Base-by-base conservation (phyloP, 192 early-diverging fungal species). In the Coemansia sp. region DNA sequence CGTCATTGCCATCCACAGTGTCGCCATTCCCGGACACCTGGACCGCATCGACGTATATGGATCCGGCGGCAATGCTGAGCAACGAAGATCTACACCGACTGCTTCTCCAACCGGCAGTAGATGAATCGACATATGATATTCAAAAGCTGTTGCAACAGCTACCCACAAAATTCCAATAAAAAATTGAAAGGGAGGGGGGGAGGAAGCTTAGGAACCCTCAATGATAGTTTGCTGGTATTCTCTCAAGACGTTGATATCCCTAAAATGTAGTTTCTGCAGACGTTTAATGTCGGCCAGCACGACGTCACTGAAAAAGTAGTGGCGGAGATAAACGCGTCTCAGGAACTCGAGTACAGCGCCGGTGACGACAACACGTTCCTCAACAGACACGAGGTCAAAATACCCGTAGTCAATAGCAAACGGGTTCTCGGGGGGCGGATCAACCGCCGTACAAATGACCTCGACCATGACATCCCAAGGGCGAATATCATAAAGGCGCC, bases 381-480 rank as follows among this genome's bases (percentile, higher is more conserved):
- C 88, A 0, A 86, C 42, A 1, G 88, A 83, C 35, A 89, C 60
- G 3, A 65, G 54, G 14, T 87, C 86, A 68, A 84, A 87, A 38
- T 85, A 87, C 17, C 67, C 65, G 52, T 83, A 82, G 40, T 87
- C 80, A 18, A 89, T 76, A 34, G 83, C 75, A 66, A 87, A 89
- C 1, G 88, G 88, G 66, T 89, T 89, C 42, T 83, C 70, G 1
- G 85, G 85, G 29, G 83, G 79, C 38, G 80, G 82, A 32, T 60
- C 63, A 53, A 87, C 46, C 9, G 86, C 77, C 15, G 83, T 68
- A 32, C 79, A 80, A 11, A 89, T 83, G 17, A 89, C 82, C 68
- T 89, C 88, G 12, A 85, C 88, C 36, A 89, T 70, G 8, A 89
- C 84, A 48, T 89, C 85, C 83, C 86, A 85, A 3, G 86, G 76